phyloP scores from a whole-genome alignment of 495 filamentous ascomycete species.

The Terfezia boudieri region DNA sequence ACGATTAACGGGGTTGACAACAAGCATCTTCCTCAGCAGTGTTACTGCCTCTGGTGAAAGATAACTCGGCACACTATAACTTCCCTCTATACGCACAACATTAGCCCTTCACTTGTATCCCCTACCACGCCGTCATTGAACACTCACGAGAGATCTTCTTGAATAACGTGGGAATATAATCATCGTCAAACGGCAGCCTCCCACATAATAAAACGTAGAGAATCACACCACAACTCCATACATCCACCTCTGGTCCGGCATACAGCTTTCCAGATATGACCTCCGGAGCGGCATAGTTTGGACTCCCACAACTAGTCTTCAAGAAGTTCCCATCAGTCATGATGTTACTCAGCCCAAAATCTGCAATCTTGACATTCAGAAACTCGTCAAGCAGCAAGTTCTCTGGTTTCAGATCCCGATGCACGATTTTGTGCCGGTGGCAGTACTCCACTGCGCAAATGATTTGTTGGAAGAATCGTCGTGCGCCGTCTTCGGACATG shows the following conservation, averaged over 20 bases:
- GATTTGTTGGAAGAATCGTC: conserved; percentile 97
- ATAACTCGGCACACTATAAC: conserved; percentile 71
- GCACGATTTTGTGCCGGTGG: conserved; percentile 95
- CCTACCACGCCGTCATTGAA: too few species aligned
- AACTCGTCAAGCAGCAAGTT: conserved; percentile 83
- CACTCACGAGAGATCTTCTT: conserved; percentile 48
- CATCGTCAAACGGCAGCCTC: conserved; percentile 86
- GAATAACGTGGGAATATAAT: conserved; percentile 73
- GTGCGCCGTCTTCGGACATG: conserved; percentile 70
- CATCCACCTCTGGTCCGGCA: conserved; percentile 91
- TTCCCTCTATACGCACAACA: conserved; percentile 31
- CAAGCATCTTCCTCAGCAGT: conserved; percentile 81
- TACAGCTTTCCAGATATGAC: conserved; percentile 97
- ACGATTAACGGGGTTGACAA: conserved; percentile 80
- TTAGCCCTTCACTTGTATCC: too few species aligned
- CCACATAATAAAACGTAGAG: conserved; percentile 87
- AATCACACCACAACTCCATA: conserved; percentile 98
- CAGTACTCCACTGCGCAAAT: conserved; percentile 99
- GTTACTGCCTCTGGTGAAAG: conserved; percentile 63
- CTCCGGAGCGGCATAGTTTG: conserved; percentile 94
- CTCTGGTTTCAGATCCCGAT: conserved; percentile 93
- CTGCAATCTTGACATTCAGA: conserved; percentile 95
- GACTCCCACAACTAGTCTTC: conserved; percentile 93
- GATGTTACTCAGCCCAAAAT: conserved; percentile 96
- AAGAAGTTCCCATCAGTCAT: conserved; percentile 99